Evolutionary conservation across 2,329 filamentous ascomycete species (phyloP).

Genomic region (Pyrenophora tritici-repentis): DNA sequence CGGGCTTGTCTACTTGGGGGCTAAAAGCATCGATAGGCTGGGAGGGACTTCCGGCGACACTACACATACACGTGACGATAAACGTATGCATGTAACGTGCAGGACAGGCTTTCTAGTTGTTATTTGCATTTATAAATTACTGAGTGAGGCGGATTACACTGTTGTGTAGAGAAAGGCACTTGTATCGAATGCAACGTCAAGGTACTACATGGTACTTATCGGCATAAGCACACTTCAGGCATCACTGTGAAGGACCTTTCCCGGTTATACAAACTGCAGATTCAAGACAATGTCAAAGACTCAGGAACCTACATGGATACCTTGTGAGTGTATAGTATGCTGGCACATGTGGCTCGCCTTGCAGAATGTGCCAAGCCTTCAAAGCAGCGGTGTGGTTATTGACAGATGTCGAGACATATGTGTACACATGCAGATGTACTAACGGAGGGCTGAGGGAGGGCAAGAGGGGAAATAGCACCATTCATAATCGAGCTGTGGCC

Average conservation of each 20-base stretch:
- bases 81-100: no score
- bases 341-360: neutral
- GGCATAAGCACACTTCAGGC: no score
- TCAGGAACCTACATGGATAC: neutral
- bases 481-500: neutral
- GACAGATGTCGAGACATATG: neutral
- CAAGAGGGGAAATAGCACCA: neutral
- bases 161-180: no score
- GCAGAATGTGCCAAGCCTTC: neutral
- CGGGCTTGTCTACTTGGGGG: neutral
- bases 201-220: no score
- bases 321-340: neutral
- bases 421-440: no score
- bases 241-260: no score
- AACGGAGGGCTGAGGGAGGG: neutral
- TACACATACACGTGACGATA: constrained; percentile 4
- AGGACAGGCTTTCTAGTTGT: no score
- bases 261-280: no score
- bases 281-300: neutral
- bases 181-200: no score
- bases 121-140: no score
- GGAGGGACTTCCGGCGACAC: neutral
- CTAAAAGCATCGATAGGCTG: constrained; percentile 1
- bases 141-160: no score
- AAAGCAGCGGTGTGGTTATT: constrained; percentile 4